Conservation (phyloP, 2,329 filamentous ascomycete genomes). For the Monosporascus sp. region DNA sequence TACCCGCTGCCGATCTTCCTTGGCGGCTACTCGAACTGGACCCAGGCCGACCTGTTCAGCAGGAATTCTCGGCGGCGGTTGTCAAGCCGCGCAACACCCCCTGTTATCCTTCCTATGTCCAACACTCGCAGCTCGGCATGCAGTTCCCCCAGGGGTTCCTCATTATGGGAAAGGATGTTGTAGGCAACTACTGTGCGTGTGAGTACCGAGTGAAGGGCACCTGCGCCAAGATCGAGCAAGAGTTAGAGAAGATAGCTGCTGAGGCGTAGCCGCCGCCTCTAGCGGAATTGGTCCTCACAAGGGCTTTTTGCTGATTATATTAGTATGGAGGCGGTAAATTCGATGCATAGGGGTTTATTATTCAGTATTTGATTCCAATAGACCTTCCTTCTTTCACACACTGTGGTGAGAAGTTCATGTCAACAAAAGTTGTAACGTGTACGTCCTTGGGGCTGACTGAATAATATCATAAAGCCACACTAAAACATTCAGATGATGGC, state of each 20-base stretch:
- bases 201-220: constrained; percentile 18
- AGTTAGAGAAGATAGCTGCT: neutral
- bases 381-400: no score
- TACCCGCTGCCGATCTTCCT: constrained; percentile 25
- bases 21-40: constrained; percentile 28
- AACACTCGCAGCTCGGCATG: constrained; percentile 13
- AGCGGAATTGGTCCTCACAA: no score
- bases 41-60: constrained; percentile 21
- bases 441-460: no score
- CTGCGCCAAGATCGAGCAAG: constrained; percentile 17
- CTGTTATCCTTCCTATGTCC: constrained; percentile 16
- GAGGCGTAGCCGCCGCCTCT: neutral
- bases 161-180: constrained; percentile 22
- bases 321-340: neutral
- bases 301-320: no score
- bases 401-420: no score
- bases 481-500: no score
- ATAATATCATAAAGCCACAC: no score
- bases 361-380: neutral
- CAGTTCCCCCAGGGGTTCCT: constrained; percentile 18
- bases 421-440: no score
- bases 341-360: neutral
- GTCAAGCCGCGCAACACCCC: neutral
- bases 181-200: constrained; percentile 24
- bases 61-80: constrained; percentile 22